phyloP scores from a whole-genome alignment of 495 filamentous ascomycete genomes.

The Extremus antarcticus region DNA sequence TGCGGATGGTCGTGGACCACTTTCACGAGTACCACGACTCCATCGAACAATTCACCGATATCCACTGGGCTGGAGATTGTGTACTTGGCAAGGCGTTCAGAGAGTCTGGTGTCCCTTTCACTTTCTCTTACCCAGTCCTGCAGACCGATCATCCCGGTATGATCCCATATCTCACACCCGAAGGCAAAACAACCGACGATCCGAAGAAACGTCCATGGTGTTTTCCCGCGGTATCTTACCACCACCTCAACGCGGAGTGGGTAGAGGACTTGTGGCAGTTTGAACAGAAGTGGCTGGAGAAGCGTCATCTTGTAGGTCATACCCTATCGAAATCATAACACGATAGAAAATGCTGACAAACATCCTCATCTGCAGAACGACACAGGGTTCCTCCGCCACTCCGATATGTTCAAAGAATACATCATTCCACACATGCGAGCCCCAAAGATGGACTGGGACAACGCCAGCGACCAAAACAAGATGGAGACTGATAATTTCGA shows the following conservation, averaged over 20 bases:
- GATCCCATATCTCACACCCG: background rate
- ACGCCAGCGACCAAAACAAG: background rate
- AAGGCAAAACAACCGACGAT: background rate
- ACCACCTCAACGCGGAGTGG: background rate
- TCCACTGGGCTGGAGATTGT: conserved; percentile 4
- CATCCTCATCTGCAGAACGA: background rate
- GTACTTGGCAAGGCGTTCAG: background rate
- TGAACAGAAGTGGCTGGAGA: background rate
- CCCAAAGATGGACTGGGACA: background rate
- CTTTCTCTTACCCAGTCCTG: background rate
- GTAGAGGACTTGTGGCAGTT: conserved; percentile 1
- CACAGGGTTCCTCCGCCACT: background rate
- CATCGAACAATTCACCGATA: background rate
- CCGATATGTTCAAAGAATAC: background rate
- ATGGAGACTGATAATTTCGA: background rate
- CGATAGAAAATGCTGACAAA: background rate
- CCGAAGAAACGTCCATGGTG: background rate
- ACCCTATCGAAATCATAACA: background rate
- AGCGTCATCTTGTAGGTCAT: background rate
- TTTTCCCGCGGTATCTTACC: background rate
- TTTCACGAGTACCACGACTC: background rate
- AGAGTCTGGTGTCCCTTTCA: background rate
- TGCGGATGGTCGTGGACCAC: conserved; percentile 17
- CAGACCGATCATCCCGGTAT: background rate
- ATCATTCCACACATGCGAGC: background rate